Percentiles rank a stretch among this genome's conserved stretches.
phyloP scores from a whole-genome alignment of 2,329 filamentous ascomycete genomes.

The Arachnopeziza araneosa region DNA sequence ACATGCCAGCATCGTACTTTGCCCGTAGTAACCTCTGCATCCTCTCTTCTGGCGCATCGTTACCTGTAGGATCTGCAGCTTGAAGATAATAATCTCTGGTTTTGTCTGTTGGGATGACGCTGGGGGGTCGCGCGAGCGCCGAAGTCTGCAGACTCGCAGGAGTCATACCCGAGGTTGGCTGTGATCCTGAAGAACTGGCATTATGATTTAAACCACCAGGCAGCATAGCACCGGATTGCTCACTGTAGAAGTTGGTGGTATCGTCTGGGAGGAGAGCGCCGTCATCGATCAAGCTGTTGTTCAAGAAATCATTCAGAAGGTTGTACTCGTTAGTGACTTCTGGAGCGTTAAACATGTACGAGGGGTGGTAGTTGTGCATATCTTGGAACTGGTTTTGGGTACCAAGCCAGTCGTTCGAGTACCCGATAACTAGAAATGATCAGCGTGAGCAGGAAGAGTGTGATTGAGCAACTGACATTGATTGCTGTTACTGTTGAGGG shows the following conservation, averaged over 20 bases:
- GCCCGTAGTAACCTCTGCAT: slow-evolving; percentile 92
- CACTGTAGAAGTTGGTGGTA: slow-evolving; percentile 53
- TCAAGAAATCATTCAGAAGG: slow-evolving; percentile 91
- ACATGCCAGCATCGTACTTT: slow-evolving; percentile 90
- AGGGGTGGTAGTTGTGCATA: slow-evolving; percentile 89
- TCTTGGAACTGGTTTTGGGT: slow-evolving; percentile 80
- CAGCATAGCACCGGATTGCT: slow-evolving; percentile 44
- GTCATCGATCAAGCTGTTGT: slow-evolving; percentile 85
- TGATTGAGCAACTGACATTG: slow-evolving; percentile 57
- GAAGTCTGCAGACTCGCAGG: slow-evolving; percentile 41
- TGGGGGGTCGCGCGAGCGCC: slow-evolving; percentile 55
- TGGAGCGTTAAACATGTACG: slow-evolving; percentile 90
- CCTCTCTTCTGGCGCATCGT: slow-evolving; percentile 81
- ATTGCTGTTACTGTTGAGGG: slow-evolving; percentile 59
- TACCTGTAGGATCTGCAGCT: slow-evolving; percentile 86
- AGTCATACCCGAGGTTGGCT: slow-evolving; percentile 26
- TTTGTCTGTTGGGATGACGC: slow-evolving; percentile 52
- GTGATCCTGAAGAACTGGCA: slow-evolving; percentile 27
- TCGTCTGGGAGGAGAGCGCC: slow-evolving; percentile 66
- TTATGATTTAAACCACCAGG: slow-evolving; percentile 42
- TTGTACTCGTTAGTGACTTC: slow-evolving; percentile 98
- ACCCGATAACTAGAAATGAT: slow-evolving; percentile 59
- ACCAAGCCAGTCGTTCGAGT: slow-evolving; percentile 74
- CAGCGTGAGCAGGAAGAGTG: slow-evolving; percentile 19
- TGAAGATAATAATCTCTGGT: slow-evolving; percentile 93